Evolutionary conservation across 306 rosid genomes (phyloP).

Genomic region (Benincasa hispida): DNA sequence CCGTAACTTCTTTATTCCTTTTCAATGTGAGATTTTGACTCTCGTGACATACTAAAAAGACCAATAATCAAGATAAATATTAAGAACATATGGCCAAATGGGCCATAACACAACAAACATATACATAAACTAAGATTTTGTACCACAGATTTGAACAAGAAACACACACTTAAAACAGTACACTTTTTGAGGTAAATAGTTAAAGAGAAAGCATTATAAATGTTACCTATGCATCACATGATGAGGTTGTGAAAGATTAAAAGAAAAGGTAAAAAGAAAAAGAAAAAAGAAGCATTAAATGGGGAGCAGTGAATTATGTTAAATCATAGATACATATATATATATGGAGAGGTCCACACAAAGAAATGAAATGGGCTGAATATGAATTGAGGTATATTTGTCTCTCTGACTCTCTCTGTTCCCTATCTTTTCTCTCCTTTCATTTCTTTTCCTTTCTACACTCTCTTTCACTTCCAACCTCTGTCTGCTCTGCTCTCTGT

Average conservation of each 20-base stretch:
- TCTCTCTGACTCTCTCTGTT: conserved; percentile 5
- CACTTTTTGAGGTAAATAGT: background rate
- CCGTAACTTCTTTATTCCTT: too few species aligned
- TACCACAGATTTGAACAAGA: background rate
- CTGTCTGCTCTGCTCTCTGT: background rate
- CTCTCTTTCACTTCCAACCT: background rate
- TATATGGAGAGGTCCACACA: background rate
- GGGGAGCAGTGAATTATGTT: conserved; percentile 4
- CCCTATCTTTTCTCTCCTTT: background rate
- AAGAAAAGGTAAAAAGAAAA: too few species aligned
- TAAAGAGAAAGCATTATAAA: background rate
- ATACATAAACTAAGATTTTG: too few species aligned
- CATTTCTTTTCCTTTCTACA: background rate
- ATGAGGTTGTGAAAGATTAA: background rate
- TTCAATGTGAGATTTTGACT: too few species aligned
- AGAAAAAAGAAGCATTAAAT: background rate
- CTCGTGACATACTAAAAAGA: too few species aligned
- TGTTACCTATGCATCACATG: background rate
- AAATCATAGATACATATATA: background rate
- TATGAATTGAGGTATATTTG: conserved; percentile 9
- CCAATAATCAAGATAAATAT: too few species aligned
- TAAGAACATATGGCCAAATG: too few species aligned
- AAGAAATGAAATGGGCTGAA: background rate
- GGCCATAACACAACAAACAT: too few species aligned
- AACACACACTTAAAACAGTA: background rate